Base-by-base conservation (phyloP, 2,329 filamentous ascomycete species). In the Orbilia javanica region DNA sequence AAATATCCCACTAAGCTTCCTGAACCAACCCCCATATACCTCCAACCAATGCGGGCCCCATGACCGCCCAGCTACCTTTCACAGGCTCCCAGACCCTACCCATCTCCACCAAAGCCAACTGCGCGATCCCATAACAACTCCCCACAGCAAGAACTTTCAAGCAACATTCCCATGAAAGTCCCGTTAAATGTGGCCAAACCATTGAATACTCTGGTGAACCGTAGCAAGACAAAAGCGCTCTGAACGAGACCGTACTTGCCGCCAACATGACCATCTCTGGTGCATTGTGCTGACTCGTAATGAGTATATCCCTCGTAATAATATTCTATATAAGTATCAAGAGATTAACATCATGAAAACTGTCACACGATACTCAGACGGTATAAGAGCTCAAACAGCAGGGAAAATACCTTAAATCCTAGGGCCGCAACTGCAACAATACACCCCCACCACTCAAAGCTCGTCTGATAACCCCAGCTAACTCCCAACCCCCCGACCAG, bases 381-480 rank as follows among this genome's bases (percentile, higher is more conserved):
- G 7, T 8, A 46, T 44, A 20, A 15, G 34, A 18, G 22, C 1
- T 31, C 22, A 39, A 62, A 18, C 15, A 20, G 31, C 6, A 46
- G 22, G 20, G 13, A 11, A 31, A 20, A 48, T 48, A 36, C 74
- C 67, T 78, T 78, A 64, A 78, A 78, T 2, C 18, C 74, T 13
- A 18, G 27, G 22, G 31, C 10, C 3, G 52, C 67, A 3, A 72
- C 60, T 3, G 39, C 62, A 20, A 78, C 22, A 18, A 68, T 42
- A 55, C 73, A 78, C 13, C 18, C 52, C 66, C 73, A 71, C 73
- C 73, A 78, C 62, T 78, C 73, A 55, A 78, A 66, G 3, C 66
- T 62, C 15, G 44, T 36, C 66, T 55, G 36, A 29, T 42, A 78
- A 20, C 22, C 68, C 65, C 72, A 65, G 36, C 48, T 66, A 7